phyloP scores from a whole-genome alignment of 83 land plant species.

The Thuja plicata region DNA sequence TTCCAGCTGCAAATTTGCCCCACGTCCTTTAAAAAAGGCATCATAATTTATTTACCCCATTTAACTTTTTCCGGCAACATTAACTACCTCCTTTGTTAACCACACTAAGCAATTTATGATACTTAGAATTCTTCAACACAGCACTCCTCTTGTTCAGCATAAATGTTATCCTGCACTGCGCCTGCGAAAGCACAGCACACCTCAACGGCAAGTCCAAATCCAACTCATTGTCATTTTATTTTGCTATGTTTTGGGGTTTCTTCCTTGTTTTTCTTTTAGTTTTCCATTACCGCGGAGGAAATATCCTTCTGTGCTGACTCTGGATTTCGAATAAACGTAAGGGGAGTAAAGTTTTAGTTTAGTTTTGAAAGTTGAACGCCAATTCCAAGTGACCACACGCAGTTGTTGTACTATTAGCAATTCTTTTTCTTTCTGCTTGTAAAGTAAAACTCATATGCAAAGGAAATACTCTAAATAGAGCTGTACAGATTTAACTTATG shows the following conservation, averaged over 20 bases:
- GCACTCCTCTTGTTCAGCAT: too few relatives aligned
- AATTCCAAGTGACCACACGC: neutral
- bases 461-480: too few relatives aligned
- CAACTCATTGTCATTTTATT: neutral
- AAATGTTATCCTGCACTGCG: neutral
- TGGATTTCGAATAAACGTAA: neutral
- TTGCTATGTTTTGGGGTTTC: too few relatives aligned
- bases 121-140: neutral
- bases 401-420: neutral
- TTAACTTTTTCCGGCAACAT: too few relatives aligned
- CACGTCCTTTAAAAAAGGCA: too few relatives aligned
- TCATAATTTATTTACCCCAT: too few relatives aligned
- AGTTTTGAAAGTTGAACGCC: neutral
- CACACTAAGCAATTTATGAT: too few relatives aligned
- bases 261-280: neutral
- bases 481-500: too few relatives aligned
- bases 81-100: too few relatives aligned
- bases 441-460: too few relatives aligned
- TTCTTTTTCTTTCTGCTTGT: too few relatives aligned
- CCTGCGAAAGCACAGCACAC: neutral
- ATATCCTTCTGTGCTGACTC: neutral
- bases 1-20: too few relatives aligned
- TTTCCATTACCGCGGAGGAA: neutral
- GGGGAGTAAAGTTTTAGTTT: neutral
- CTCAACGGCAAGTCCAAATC: neutral